These are phyloP conservation scores for Leccinum insolens DNA, from an alignment of 1,284 basidiomycete genomes.

Conservation along the genomic window DNA sequence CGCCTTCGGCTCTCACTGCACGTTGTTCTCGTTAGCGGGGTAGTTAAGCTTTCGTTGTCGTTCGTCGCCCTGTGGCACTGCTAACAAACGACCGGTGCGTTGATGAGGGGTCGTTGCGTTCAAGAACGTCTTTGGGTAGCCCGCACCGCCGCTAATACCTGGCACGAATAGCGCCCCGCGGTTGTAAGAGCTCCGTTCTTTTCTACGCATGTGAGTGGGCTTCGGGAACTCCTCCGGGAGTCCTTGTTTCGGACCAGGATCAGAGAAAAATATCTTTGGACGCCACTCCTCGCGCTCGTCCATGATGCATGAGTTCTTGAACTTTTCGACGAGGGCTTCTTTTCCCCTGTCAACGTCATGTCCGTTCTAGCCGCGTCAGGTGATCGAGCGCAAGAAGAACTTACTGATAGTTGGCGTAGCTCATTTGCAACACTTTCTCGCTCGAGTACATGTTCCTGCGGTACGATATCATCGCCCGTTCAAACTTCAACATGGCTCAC, in stretches of 20 bases:
- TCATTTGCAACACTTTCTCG: constrained; percentile 85
- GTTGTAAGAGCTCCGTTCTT: constrained; percentile 76
- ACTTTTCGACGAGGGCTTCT: constrained; percentile 83
- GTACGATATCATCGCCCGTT: constrained; percentile 5
- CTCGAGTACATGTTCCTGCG: constrained; percentile 85
- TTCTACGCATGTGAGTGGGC: constrained; percentile 74
- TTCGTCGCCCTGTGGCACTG: constrained; percentile 25
- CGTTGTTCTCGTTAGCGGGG: constrained; percentile 13
- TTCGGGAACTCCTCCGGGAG: constrained; percentile 80
- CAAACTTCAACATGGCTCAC: constrained; percentile 3
- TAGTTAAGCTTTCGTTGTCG: constrained; percentile 30
- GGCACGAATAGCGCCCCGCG: constrained; percentile 69
- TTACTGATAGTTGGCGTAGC: constrained; percentile 85
- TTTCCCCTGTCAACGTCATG: constrained; percentile 61
- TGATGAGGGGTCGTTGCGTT: constrained; percentile 27
- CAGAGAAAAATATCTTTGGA: constrained; percentile 83
- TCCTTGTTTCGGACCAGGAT: constrained; percentile 68
- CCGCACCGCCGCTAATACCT: constrained; percentile 35
- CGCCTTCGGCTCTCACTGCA: constrained; percentile 4
- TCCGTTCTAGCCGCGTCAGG: constrained; percentile 12
- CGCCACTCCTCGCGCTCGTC: constrained; percentile 80
- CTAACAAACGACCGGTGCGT: constrained; percentile 22
- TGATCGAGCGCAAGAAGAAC: constrained; percentile 31
- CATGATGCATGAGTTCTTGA: constrained; percentile 86
- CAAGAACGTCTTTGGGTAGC: constrained; percentile 34